phyloP scores from a whole-genome alignment of 2,329 filamentous ascomycete genomes.

The Shiraia bambusicola region DNA sequence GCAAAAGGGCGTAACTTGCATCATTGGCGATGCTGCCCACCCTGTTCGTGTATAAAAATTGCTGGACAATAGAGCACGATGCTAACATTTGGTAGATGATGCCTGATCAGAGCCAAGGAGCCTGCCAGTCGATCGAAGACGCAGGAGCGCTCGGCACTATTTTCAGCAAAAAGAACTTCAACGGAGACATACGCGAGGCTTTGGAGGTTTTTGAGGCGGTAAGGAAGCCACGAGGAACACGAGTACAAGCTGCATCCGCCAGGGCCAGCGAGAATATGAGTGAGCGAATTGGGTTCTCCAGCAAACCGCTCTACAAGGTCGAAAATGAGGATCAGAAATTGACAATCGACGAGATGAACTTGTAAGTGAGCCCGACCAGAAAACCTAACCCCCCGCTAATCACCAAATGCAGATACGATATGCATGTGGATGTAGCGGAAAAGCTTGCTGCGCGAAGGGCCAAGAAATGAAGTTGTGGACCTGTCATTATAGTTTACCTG shows the following conservation, averaged over 20 bases:
- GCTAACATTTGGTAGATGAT: slow-evolving; percentile 50
- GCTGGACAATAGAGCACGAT: no score
- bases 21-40: slow-evolving; percentile 66
- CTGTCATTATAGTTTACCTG: no score
- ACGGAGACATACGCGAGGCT: slow-evolving; percentile 26
- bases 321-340: slow-evolving; percentile 61
- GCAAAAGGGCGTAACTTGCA: slow-evolving; percentile 52
- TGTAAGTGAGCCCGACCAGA: not conserved
- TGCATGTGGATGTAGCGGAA: not conserved
- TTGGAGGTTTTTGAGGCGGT: slow-evolving; percentile 34
- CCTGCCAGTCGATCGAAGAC: slow-evolving; percentile 67
- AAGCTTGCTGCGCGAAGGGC: not conserved
- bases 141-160: slow-evolving; percentile 62
- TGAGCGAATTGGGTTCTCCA: slow-evolving; percentile 44
- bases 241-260: slow-evolving; percentile 35
- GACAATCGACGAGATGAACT: slow-evolving; percentile 69
- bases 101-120: slow-evolving; percentile 67
- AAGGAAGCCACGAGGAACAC: slow-evolving; percentile 32
- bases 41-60: slow-evolving; percentile 37
- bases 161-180: slow-evolving; percentile 51
- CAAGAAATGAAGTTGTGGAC: no score
- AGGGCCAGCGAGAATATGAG: slow-evolving; percentile 36
- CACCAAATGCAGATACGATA: not conserved
- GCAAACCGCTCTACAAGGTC: slow-evolving; percentile 54
- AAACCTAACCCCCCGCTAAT: not conserved